Conservation (phyloP, 2,329 filamentous ascomycete genomes). For the Penicillium frequentans region DNA sequence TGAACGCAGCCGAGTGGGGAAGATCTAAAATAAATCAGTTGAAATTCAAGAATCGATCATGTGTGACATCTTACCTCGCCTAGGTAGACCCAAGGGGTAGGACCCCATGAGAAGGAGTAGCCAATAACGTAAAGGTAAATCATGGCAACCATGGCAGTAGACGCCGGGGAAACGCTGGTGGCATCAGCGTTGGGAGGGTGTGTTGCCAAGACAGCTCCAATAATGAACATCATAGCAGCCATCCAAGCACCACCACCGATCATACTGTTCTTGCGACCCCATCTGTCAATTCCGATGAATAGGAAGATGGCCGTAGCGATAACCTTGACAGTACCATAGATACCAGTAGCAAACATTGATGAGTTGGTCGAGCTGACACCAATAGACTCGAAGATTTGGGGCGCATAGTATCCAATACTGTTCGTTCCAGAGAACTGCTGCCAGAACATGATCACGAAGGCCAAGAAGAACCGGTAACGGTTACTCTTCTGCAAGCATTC, state of each 20-base stretch:
- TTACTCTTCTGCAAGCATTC: conserved; percentile 41
- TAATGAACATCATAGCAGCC: conserved; percentile 41
- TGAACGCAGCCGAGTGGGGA: conserved; percentile 41
- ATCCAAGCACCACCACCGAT: conserved; percentile 38
- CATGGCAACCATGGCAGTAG: conserved; percentile 46
- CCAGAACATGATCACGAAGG: conserved; percentile 41
- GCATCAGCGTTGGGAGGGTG: conserved; percentile 31
- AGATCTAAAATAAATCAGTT: conserved; percentile 24
- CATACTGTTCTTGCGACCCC: conserved; percentile 36
- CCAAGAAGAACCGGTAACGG: conserved; percentile 38
- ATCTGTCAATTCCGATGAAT: conserved; percentile 39
- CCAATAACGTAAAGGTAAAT: conserved; percentile 50
- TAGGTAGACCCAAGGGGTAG: conserved; percentile 35
- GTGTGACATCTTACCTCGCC: conserved; percentile 25
- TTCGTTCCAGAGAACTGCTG: conserved; percentile 45
- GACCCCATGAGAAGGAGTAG: conserved; percentile 29
- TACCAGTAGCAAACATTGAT: conserved; percentile 39
- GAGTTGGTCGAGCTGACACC: conserved; percentile 34
- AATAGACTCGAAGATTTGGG: conserved; percentile 39
- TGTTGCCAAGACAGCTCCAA: conserved; percentile 34
- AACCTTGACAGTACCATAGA: conserved; percentile 42
- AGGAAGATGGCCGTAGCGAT: conserved; percentile 39
- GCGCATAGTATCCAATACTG: conserved; percentile 41
- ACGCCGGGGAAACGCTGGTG: conserved; percentile 30
- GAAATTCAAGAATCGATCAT: not conserved